These are phyloP conservation scores for Fusarium setosum DNA, from an alignment of 2,329 filamentous ascomycete genomes.

Conservation along the genomic window DNA sequence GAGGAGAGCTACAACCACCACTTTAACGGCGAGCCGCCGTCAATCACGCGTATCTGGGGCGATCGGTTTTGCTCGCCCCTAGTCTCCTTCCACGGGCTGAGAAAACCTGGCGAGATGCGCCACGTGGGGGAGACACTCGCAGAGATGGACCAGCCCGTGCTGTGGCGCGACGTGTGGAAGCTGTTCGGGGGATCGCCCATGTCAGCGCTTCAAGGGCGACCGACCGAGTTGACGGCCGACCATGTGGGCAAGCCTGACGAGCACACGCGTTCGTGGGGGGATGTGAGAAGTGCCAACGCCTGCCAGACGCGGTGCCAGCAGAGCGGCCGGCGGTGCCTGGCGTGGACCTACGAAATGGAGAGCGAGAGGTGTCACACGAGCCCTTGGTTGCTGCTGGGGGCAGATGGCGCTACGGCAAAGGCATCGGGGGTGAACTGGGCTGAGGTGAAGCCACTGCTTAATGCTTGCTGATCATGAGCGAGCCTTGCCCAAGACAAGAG, in stretches of 20 bases:
- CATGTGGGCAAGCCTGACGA: conserved; percentile 64
- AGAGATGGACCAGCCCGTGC: conserved; percentile 52
- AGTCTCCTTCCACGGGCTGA: conserved; percentile 64
- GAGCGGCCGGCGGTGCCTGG: conserved; percentile 56
- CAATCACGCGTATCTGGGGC: conserved; percentile 58
- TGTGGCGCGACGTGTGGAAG: conserved; percentile 63
- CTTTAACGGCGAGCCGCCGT: conserved; percentile 67
- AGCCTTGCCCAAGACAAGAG: not conserved
- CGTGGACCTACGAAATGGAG: conserved; percentile 61
- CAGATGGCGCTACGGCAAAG: conserved; percentile 37
- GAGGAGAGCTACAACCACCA: conserved; percentile 65
- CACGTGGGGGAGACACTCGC: conserved; percentile 56
- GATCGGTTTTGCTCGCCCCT: conserved; percentile 67
- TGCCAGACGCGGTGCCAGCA: conserved; percentile 57
- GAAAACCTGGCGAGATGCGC: conserved; percentile 57
- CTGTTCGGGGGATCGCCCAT: conserved; percentile 58
- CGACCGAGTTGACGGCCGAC: conserved; percentile 55
- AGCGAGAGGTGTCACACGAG: conserved; percentile 56
- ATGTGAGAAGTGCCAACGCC: conserved; percentile 52
- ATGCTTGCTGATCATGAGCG: conserved; percentile 36
- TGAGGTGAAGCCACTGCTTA: conserved; percentile 41
- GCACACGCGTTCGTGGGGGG: conserved; percentile 50
- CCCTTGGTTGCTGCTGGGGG: conserved; percentile 62
- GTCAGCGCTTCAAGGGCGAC: conserved; percentile 49
- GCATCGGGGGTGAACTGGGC: conserved; percentile 49